These are phyloP conservation scores for Stagonosporopsis vannaccii DNA, from an alignment of 2,329 filamentous ascomycete genomes.

Conservation along the genomic window DNA sequence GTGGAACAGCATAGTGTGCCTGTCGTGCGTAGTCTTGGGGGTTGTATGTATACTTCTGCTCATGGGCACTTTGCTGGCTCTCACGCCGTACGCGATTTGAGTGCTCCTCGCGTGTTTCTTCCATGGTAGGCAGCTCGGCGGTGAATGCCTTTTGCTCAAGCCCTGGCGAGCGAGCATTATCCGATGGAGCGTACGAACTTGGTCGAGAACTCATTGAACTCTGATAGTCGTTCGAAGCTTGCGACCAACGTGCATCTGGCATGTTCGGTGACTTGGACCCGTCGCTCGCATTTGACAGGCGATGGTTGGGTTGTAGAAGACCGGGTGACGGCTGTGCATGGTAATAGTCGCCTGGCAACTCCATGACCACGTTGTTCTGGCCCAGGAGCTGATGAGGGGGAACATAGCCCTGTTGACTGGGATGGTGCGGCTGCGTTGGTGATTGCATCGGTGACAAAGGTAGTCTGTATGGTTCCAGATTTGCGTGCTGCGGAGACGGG, in stretches of 20 bases:
- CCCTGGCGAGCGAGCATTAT: constrained; percentile 44
- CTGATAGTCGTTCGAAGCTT: constrained; percentile 36
- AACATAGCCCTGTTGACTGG: constrained; percentile 22
- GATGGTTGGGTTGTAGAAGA: constrained; percentile 31
- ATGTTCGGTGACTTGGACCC: constrained; percentile 38
- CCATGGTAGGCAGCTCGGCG: constrained; percentile 45
- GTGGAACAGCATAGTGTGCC: constrained; percentile 21
- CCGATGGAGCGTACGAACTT: constrained; percentile 46
- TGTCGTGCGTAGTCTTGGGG: constrained; percentile 42
- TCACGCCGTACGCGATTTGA: constrained; percentile 27
- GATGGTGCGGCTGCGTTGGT: constrained; percentile 22
- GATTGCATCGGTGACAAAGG: constrained; percentile 38
- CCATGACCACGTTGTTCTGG: constrained; percentile 49
- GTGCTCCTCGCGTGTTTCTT: constrained; percentile 47
- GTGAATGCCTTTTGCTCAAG: constrained; percentile 45
- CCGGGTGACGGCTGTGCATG: constrained; percentile 42
- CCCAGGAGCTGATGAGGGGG: constrained; percentile 32
- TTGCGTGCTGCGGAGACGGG: constrained; percentile 31
- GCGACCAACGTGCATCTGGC: constrained; percentile 44
- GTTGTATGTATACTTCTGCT: constrained; percentile 44
- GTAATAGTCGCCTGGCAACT: constrained; percentile 54
- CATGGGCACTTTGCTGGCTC: constrained; percentile 23
- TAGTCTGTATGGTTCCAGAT: constrained; percentile 36
- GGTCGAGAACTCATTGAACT: constrained; percentile 41
- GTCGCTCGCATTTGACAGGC: constrained; percentile 18